Base-by-base conservation (phyloP, 1,139 yeast genomes). In the Arxiozyma heterogenica region DNA sequence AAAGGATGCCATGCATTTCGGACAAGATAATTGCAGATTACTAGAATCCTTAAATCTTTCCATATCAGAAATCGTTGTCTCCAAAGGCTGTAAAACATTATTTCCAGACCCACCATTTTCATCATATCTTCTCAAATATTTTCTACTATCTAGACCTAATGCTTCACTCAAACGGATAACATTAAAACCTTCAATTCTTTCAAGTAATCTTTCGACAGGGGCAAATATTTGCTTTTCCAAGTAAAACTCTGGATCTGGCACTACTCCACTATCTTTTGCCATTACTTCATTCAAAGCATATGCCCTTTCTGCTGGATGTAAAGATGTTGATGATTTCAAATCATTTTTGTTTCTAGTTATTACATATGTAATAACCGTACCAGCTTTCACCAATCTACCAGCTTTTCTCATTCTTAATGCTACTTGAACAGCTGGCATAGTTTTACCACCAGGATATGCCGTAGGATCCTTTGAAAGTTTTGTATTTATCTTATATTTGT, bases 391-490 rank as follows among this genome's bases (percentile, higher is more conserved):
- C 45, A 86, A 83, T 63, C 89, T 91, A 42, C 98, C 98, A 60
- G 82, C 83, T 12, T 79, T 80, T 59, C 87, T 76, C 69, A 89
- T 76, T 61, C 95, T 78, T 57, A 88, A 74, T 0, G 98, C 99
- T 44, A 90, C 97, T 67, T 86, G 95, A 17, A 94, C 96, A 39
- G 91, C 90, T 2, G 98, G 96, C 91, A 88, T 86, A 25, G 80
- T 75, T 63, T 86, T 86, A 25, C 90, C 95, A 60, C 82, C 82
- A 7, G 90, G 89, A 64, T 86, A 86, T 53, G 80, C 80, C 23
- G 73, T 73, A 9, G 94, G 94, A 65, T 85, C 93, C 62, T 86
- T 86, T 1, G 91, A 84, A 49, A 86, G 72, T 58, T 78, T 79
- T n/a, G 90, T 86, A 64, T 86, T 86, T 62, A 86, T 84, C 62